These are phyloP conservation scores for Suillus ampliporus DNA, from an alignment of 768 basidiomycete genomes.

Conservation along the genomic window DNA sequence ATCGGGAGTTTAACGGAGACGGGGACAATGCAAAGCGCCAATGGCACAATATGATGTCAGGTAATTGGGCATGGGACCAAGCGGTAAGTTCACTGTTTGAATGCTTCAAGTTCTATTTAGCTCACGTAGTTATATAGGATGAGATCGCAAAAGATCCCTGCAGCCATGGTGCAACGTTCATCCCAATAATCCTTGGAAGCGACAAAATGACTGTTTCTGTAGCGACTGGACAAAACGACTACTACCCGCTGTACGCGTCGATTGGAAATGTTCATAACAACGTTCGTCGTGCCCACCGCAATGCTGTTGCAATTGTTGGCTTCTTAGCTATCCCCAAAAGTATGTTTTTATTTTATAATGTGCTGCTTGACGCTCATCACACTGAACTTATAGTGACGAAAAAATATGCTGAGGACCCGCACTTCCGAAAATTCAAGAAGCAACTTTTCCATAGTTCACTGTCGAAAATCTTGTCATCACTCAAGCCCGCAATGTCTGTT, in stretches of 20 bases:
- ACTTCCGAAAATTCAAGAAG: slow-evolving; percentile 34
- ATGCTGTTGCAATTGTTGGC: slow-evolving; percentile 19
- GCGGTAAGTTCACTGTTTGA: neutral
- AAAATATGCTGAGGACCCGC: slow-evolving; percentile 19
- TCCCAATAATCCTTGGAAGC: slow-evolving; percentile 26
- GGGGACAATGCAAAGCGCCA: neutral
- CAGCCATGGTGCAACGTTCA: slow-evolving; percentile 24
- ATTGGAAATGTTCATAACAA: slow-evolving; percentile 27
- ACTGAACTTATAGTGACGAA: slow-evolving; percentile 13
- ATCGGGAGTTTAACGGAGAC: slow-evolving; percentile 11
- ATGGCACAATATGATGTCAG: slow-evolving; percentile 17
- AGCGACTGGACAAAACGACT: slow-evolving; percentile 29
- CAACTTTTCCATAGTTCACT: slow-evolving; percentile 40
- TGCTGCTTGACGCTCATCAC: neutral
- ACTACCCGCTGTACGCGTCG: slow-evolving; percentile 28
- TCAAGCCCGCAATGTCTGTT: slow-evolving; percentile 33
- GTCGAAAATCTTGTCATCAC: slow-evolving; percentile 24
- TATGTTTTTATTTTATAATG: slow-evolving; percentile 7
- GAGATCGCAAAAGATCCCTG: slow-evolving; percentile 24
- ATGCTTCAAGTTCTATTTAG: neutral
- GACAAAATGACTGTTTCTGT: slow-evolving; percentile 35
- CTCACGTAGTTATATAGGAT: slow-evolving; percentile 22
- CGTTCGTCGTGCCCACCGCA: slow-evolving; percentile 24
- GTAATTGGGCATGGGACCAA: slow-evolving; percentile 20
- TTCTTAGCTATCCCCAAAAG: slow-evolving; percentile 37